Evolutionary conservation across 306 rosid genomes (phyloP), one percentile per base, ranked within the genome.

Genomic region (Gastrolobium bilobum): DNA sequence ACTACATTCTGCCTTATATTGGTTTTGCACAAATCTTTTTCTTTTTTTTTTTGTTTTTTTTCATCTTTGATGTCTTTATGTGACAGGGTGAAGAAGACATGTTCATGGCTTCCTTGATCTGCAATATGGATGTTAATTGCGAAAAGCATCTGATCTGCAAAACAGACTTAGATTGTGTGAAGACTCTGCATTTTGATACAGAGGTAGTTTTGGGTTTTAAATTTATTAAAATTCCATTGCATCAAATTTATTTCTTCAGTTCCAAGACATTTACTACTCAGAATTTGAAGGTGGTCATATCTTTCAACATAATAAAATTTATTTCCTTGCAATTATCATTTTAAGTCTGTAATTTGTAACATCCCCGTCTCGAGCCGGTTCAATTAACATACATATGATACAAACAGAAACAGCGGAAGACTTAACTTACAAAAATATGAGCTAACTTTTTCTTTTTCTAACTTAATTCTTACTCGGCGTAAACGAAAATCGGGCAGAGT

Each of bases 71-170:
- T 35, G 43, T 68, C 52, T 47, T 79, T 52, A 60, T 78, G 76
- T 75, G 61, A 48, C 88, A 91, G 97, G 81, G 85, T 74, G 94
- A 91, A 81, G 91, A 89, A 80, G 92, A 92, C 38, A 78, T 89
- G 86, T 94, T 94, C 83, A 92, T 89, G 95, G 89, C 89, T 42
- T 94, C 99, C 57, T 86, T 94, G 92, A 92, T 94, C 77, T 94
- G 99, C 89, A 92, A 92, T 69, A 84, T 89, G 73, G 99, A 87
- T 77, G 88, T 30, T 78, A 92, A 91, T 62, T 94, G 93, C 4
- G 85, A 89, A 83, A 94, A 87, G 86, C 82, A 78, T 82, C 79
- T 94, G 54, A 89, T 92, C 72, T 91, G 95, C 93, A 91, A 90
- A 84, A 74, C 84, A 68, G 95, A 94, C 61, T 79, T 86, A 74